phyloP scores from a whole-genome alignment of 169 alveolate genomes.

The Plasmodium vivax region DNA sequence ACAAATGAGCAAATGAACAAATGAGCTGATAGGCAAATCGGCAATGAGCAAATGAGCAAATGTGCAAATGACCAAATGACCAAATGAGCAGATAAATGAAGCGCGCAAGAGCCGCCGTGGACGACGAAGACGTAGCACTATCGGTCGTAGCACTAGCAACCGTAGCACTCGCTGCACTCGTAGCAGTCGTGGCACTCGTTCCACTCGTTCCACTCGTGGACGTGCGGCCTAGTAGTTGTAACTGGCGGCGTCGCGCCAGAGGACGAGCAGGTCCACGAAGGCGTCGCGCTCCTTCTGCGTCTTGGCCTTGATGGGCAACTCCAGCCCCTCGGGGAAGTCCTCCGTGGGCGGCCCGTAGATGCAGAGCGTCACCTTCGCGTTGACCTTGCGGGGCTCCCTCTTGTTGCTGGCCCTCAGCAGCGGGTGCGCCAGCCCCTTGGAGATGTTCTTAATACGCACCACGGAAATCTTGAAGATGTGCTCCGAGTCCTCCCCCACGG shows the following conservation, averaged over 20 bases:
- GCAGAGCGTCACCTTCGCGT: constrained; percentile 85
- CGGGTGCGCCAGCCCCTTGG: constrained; percentile 91
- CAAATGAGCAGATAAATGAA: background rate
- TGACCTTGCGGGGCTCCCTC: constrained; percentile 90
- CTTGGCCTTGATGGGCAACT: constrained; percentile 89
- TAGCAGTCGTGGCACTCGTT: no score
- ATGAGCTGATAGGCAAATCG: no score
- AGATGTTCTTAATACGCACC: constrained; percentile 90
- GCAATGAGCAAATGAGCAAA: no score
- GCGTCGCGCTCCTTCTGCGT: constrained; percentile 90
- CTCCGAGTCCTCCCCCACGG: constrained; percentile 86
- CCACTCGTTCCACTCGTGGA: no score
- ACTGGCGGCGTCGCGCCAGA: constrained; percentile 95
- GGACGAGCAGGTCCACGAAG: constrained; percentile 88
- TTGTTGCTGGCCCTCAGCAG: constrained; percentile 87
- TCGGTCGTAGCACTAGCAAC: no score
- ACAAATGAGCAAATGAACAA: no score
- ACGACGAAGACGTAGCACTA: no score
- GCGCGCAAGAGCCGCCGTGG: background rate
- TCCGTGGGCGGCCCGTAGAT: constrained; percentile 92
- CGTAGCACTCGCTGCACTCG: no score
- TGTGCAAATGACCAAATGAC: no score
- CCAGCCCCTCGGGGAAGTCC: constrained; percentile 92
- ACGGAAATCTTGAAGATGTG: constrained; percentile 87
- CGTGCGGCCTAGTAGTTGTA: constrained; percentile 81